phyloP scores from a whole-genome alignment of 345 rosid genomes.

The Brassica cretica region DNA sequence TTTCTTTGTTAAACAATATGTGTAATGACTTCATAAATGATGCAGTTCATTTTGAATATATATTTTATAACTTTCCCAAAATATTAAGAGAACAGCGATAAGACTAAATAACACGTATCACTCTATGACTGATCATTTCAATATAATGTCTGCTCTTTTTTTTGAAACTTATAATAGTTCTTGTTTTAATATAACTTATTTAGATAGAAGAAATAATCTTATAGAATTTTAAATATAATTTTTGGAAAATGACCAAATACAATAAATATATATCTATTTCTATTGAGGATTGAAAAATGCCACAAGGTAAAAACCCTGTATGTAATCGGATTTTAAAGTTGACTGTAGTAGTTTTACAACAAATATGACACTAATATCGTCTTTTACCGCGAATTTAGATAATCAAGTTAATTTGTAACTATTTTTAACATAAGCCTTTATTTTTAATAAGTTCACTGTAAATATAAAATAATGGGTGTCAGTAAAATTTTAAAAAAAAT shows the following conservation, averaged over 20 bases:
- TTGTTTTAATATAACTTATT: no score
- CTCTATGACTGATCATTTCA: no score
- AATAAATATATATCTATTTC: background rate
- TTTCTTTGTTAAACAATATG: background rate
- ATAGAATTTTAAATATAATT: background rate
- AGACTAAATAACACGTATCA: no score
- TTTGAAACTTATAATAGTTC: no score
- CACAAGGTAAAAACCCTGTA: background rate
- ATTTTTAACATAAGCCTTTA: no score
- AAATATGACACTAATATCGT: background rate
- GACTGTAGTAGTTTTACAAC: background rate
- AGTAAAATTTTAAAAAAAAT: no score
- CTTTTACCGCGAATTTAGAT: background rate
- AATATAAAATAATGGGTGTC: background rate
- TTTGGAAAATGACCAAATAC: background rate
- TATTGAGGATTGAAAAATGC: background rate
- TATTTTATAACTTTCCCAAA: no score
- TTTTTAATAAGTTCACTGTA: background rate
- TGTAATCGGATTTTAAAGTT: background rate
- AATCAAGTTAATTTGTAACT: no score
- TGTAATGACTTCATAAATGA: background rate
- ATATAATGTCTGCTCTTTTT: no score
- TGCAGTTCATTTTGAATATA: no score
- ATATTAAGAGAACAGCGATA: no score
- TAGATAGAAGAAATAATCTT: background rate